Base-by-base conservation (phyloP, 768 basidiomycete species). In the Dacryopinax primogenitus region DNA sequence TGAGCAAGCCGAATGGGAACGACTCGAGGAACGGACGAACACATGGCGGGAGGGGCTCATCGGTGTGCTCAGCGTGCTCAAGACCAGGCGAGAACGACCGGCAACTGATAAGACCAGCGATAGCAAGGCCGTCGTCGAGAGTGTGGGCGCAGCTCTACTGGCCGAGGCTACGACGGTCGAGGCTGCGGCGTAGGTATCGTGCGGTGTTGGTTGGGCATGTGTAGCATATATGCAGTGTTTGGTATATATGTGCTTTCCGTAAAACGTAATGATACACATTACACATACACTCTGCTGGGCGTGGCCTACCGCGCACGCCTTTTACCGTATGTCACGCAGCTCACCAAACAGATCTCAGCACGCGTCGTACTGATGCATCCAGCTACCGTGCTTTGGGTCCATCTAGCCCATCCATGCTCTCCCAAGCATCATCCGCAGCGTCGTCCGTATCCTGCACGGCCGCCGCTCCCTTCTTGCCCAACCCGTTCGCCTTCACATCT, bases 1-100 rank as follows among this genome's bases (percentile, higher is more conserved):
- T 71, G 87, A 86, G 70, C 80, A 80, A 39, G 83, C 81, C 69
- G 87, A 93, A 73, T 94, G 92, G 91, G 83, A 84, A 71, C 78
- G 80, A 26, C 79, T 93, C 61, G 87, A 90, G 74, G 83, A 83
- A 73, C 80, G 88, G 39, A 74, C 92, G 6, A 70, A 83, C n/a
- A 81, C 83, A 33, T 93, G 90, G 90, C 89, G 90, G 73, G 73
- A 83, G 0, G 86, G 87, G 9, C 77, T 91, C 44, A 78, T 80
- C 16, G 78, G 82, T 62, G 85, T 92, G 30, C 75, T 89, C 65
- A 87, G 88, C 34, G 84, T 90, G 13, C 51, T 58, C 26, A 58
- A 58, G 51, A 58, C 26, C 30, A 58, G 32, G 51, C 23, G 30
- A 30, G 51, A 4, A 6, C 13, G 13, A 23, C 26, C 51, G 4